Evolutionary conservation across 2,329 filamentous ascomycete species (phyloP), one percentile per base, ranked within the genome.

Genomic region (Coniella vitis): DNA sequence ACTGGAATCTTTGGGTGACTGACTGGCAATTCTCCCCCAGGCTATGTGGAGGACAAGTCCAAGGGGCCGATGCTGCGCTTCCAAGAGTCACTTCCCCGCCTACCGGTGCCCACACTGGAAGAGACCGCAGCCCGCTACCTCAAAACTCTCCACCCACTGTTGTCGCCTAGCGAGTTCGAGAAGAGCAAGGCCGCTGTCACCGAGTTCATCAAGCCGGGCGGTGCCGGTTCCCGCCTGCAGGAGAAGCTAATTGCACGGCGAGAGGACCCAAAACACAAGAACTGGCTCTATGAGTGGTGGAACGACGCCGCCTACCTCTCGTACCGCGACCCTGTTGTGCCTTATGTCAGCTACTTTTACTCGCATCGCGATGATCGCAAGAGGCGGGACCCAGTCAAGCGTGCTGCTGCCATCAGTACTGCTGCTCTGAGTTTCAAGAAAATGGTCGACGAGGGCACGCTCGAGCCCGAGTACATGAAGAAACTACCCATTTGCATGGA

Each of bases 291-390:
- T 59, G 91, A 98, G 59, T 98, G 93, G 93, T 98, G 93, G 93
- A 97, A 98, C 67, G 82, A 95, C 46, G 81, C 83, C 4, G 93
- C 93, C 51, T 98, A 98, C 70, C 81, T 98, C 56, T 78, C 72
- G 56, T 97, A 97, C 74, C 86, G 91, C 57, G 93, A 97, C 66
- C 93, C 93, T 10, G 88, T 98, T 40, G 87, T 97, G 16, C 93
- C 93, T 54, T 98, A 97, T 65, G 93, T 98, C 62, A 95, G 89
- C 69, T 98, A 98, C 79, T 98, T 98, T 74, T 98, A 98, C 75
- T 96, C 90, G 48, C 91, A 97, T 73, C 83, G 89, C 58, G 93
- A 98, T 69, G 94, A 98, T 69, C 83, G 88, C 58, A 79, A 84
- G 63, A 82, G 91, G 57, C 83, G 90, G 55, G 82, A 96, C 67